Base-by-base conservation (phyloP, 2,329 filamentous ascomycete genomes). In the Epichloe gansuensis region DNA sequence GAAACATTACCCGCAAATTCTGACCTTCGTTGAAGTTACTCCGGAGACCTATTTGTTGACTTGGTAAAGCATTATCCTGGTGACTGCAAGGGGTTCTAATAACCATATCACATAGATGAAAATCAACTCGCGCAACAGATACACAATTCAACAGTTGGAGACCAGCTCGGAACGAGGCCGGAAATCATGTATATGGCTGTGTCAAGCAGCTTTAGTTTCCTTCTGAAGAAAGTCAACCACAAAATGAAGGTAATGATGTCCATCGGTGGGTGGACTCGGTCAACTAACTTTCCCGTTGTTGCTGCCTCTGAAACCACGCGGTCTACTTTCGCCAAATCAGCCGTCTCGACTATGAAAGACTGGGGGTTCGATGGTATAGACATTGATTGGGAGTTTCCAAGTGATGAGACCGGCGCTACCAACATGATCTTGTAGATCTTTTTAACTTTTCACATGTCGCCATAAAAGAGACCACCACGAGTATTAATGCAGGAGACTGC, bases 181-280 rank as follows among this genome's bases (percentile, higher is more conserved):
- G 84, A 6, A 84, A 73, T 55, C 93, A 94, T 63, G 79, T 85
- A 45, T 91, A 91, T 59, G 89, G 89, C 41, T 86, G 82, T 63
- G 66, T 88, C 50, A 93, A 93, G 69, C 87, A 94, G 61, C 72
- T 95, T 1, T 88, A 2, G 17, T 21, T 21, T 79, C 63, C 69
- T 87, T 6, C 73, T 88, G 43, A 95, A 95, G 70, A 82, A 90
- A 65, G 67, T 74, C 53, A 84, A 95, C 65, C 82, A 88, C 15
- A 78, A 87, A 47, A 66, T 95, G 50, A 94, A 94, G 63, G 75
- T 85, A 1, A 72, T 94, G 23, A 75, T 95, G 4, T 87, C 81
- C 46, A 88, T 95, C 57, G 89, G 89, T 46, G 89, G 89, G 31
- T 94, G 85, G 85, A 89, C 86, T 0, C 93, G 87, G 67, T 89